Evolutionary conservation across 2,329 filamentous ascomycete genomes (phyloP).

Genomic region (Plenodomus tracheiphilus): DNA sequence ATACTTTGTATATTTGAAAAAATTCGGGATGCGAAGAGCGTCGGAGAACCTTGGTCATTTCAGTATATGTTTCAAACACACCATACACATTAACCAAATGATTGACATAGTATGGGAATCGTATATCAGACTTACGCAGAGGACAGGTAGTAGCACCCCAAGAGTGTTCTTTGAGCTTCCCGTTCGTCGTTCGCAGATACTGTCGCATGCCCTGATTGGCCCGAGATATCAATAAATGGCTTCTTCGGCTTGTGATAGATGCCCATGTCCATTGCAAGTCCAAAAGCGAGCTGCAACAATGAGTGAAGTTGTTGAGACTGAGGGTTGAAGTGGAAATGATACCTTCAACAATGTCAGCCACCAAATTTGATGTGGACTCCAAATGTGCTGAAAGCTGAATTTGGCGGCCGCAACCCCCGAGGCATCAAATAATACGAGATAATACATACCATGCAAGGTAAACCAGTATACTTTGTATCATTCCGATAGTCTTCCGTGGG

Average conservation of each 20-base stretch:
- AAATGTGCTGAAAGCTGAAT: too few species aligned
- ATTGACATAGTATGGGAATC: too few species aligned
- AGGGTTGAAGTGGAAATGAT: conserved; percentile 28
- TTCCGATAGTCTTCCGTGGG: conserved; percentile 19
- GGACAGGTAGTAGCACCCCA: conserved; percentile 27
- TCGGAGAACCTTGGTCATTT: too few species aligned
- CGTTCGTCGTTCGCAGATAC: conserved; percentile 10
- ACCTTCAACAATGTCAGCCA: conserved; percentile 11
- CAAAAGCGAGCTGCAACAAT: conserved; percentile 21
- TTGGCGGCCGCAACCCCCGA: too few species aligned
- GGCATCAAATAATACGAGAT: background rate
- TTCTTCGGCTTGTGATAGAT: conserved; percentile 15
- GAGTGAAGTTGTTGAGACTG: conserved; percentile 25
- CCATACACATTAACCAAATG: too few species aligned
- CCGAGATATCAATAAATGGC: conserved; percentile 11
- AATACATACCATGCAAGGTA: conserved; percentile 23
- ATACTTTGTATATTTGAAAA: conserved; percentile 21
- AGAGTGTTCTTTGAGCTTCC: conserved; percentile 22
- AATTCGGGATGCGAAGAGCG: conserved; percentile 1
- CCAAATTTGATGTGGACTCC: background rate
- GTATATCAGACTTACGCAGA: conserved; percentile 13
- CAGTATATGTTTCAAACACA: too few species aligned
- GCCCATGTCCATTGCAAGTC: conserved; percentile 21
- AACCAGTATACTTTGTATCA: conserved; percentile 26
- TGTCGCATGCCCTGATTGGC: conserved; percentile 2